These are phyloP conservation scores for Boletus reticuloceps DNA, from an alignment of 768 basidiomycete species.

Conservation along the genomic window DNA sequence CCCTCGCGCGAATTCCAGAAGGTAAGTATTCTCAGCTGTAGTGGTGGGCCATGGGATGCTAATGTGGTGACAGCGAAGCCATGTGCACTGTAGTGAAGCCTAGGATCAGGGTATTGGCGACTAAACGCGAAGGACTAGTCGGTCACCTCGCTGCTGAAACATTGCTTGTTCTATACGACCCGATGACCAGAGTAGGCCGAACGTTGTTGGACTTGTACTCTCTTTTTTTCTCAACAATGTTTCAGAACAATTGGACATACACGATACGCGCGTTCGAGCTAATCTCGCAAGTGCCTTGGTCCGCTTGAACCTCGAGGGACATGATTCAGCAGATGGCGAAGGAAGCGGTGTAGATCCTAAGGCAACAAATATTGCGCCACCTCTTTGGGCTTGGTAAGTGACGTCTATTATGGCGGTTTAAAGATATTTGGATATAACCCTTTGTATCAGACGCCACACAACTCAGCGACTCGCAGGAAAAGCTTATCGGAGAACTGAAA, in stretches of 20 bases:
- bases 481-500: conserved; percentile 13
- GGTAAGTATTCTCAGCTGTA: not conserved
- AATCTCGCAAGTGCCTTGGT: conserved; percentile 19
- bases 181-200: not conserved
- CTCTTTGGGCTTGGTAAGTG: conserved; percentile 21
- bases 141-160: conserved; percentile 20
- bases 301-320: not conserved
- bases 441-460: not conserved
- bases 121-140: not conserved
- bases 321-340: not conserved
- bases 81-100: conserved; percentile 1
- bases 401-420: not conserved
- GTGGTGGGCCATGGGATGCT: too few relatives aligned
- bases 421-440: not conserved
- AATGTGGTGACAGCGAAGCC: not conserved
- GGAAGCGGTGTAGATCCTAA: not conserved
- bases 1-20: conserved; percentile 14
- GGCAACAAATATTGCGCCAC: not conserved
- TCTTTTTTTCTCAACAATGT: not conserved
- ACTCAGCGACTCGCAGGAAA: conserved; percentile 4
- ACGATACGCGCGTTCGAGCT: conserved; percentile 7
- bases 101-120: conserved; percentile 12
- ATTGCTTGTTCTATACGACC: conserved; percentile 11
- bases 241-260: conserved; percentile 11
- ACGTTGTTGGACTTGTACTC: not conserved